Evolutionary conservation across 148 eudicot species (phyloP).

Genomic region (Gaultheria prostrata): DNA sequence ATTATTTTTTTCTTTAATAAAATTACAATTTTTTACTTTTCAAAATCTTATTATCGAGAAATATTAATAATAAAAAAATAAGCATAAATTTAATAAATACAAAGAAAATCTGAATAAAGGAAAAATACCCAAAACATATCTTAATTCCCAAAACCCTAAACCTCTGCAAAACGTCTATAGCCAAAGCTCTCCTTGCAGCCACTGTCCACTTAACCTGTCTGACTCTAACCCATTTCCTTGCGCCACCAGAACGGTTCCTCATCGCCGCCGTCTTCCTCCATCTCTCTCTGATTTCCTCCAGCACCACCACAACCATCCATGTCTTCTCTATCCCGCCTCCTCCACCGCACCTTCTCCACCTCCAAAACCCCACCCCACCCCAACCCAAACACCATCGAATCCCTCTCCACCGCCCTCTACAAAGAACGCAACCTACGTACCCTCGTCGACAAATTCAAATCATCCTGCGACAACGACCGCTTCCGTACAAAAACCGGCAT

Average conservation of each 20-base stretch:
- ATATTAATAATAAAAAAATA: no score
- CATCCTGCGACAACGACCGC: slow-evolving; percentile 16
- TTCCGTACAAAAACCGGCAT: slow-evolving; percentile 35
- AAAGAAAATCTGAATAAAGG: no score
- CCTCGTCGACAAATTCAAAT: slow-evolving; percentile 41
- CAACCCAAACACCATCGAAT: slow-evolving; percentile 8
- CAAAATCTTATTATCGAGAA: no score
- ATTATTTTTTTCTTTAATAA: no score
- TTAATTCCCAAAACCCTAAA: no score
- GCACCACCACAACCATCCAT: slow-evolving; percentile 13
- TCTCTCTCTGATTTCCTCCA: neutral
- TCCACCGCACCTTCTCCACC: slow-evolving; percentile 34
- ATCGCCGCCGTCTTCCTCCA: neutral
- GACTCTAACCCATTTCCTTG: neutral
- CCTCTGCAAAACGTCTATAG: no score
- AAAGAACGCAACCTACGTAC: slow-evolving; percentile 33
- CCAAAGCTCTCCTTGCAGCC: neutral
- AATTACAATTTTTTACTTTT: no score
- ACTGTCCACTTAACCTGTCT: neutral
- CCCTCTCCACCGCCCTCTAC: slow-evolving; percentile 25
- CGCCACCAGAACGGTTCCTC: neutral
- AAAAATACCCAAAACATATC: no score
- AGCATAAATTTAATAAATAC: no score
- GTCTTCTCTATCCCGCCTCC: slow-evolving; percentile 31
- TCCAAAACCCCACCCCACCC: neutral